phyloP scores from a whole-genome alignment of 1,284 basidiomycete species.

The Singerocomus rubriflavus region DNA sequence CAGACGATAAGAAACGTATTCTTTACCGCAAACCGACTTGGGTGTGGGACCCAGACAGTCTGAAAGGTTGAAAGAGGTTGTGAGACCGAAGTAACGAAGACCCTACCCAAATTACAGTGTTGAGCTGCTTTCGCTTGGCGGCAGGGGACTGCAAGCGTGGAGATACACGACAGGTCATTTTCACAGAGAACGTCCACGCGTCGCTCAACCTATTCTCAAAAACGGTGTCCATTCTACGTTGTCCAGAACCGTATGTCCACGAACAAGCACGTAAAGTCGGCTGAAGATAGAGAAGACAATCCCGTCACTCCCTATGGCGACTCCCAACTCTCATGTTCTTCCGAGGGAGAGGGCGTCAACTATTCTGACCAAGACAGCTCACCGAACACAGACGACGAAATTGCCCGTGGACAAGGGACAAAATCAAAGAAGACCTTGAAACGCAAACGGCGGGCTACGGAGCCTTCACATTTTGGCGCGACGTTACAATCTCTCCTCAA shows the following conservation, averaged over 20 bases:
- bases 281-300: conserved; percentile 29
- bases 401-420: conserved; percentile 45
- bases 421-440: conserved; percentile 79
- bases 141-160: not conserved
- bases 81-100: conserved; percentile 1
- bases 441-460: conserved; percentile 75
- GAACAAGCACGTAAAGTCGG: conserved; percentile 41
- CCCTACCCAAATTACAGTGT: not conserved
- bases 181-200: not conserved
- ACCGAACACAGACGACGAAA: conserved; percentile 62
- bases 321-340: conserved; percentile 11
- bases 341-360: conserved; percentile 33
- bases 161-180: conserved; percentile 2
- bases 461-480: conserved; percentile 67
- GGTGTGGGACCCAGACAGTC: not conserved
- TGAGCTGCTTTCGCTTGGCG: conserved; percentile 2
- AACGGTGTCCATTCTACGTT: not conserved
- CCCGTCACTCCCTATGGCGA: conserved; percentile 22
- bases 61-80: conserved; percentile 5
- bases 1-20: conserved; percentile 17
- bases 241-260: conserved; percentile 32
- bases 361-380: conserved; percentile 31
- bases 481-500: conserved; percentile 66
- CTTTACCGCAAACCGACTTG: conserved; percentile 8
- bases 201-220: not conserved